phyloP scores from a whole-genome alignment of 208 protist genomes.

The Trypanosoma conorhini region DNA sequence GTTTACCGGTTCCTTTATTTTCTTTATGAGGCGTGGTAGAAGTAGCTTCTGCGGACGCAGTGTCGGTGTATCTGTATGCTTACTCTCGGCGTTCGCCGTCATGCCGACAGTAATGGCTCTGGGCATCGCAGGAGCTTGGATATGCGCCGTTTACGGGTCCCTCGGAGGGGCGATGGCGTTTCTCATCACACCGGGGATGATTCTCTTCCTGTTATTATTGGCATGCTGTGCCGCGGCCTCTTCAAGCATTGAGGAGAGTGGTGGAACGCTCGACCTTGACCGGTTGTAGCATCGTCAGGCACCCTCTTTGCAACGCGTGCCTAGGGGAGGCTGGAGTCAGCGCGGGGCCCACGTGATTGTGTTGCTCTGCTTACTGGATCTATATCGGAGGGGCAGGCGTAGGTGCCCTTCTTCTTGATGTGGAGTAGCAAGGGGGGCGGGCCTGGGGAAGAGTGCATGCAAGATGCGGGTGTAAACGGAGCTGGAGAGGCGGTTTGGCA shows the following conservation, averaged over 20 bases:
- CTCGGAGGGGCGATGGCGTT: slow-evolving; percentile 35
- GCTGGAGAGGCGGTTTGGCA: not conserved
- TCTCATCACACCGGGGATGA: slow-evolving; percentile 39
- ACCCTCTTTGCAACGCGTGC: not conserved
- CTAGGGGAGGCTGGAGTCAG: not conserved
- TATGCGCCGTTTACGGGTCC: slow-evolving; percentile 45
- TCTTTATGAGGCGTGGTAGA: slow-evolving; percentile 28
- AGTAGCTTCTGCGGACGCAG: slow-evolving; percentile 14
- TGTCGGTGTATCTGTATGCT: slow-evolving; percentile 33
- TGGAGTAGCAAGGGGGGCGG: too few relatives aligned
- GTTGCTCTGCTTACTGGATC: not conserved
- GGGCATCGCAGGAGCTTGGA: slow-evolving; percentile 47
- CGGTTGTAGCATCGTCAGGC: not conserved
- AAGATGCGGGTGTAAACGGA: not conserved
- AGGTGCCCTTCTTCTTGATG: too few relatives aligned
- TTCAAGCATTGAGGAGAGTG: slow-evolving; percentile 5
- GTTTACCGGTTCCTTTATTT: slow-evolving; percentile 33
- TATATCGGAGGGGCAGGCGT: not conserved
- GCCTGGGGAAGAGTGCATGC: too few relatives aligned
- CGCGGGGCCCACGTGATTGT: not conserved
- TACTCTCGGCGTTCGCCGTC: slow-evolving; percentile 48
- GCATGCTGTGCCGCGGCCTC: slow-evolving; percentile 31
- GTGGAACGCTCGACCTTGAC: slow-evolving; percentile 4
- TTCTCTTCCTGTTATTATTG: slow-evolving; percentile 38
- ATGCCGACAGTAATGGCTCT: slow-evolving; percentile 50